Base-by-base conservation (phyloP, 2,329 filamentous ascomycete genomes). In the Ampelomyces quisqualis region DNA sequence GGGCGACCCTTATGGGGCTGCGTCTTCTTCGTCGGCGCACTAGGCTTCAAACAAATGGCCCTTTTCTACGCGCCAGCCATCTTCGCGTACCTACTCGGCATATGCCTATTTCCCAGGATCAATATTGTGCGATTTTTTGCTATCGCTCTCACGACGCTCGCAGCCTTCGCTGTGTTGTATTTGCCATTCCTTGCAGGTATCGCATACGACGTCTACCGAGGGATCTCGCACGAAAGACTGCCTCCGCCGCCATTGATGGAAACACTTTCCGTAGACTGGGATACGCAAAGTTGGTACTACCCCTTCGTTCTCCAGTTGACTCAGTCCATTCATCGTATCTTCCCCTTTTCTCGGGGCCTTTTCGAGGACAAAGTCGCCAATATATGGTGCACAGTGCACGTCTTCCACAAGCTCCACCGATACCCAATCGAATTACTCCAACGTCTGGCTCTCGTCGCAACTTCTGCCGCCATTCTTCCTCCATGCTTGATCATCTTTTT, bases 1-100 rank as follows among this genome's bases (percentile, higher is more conserved):
- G 88, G 88, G 3, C 81, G 90, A 34, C 85, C 85, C 58, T 79
- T 94, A 47, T 96, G 91, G 90, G 82, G 88, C 18, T 90, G 88
- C 48, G 80, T 95, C 44, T 95, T 95, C 73, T 98, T 98, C 57
- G 93, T 98, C 5, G 82, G 81, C 11, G 88, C 91, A 3, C 75
- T 98, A n/a, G 89, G 89, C 5, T 98, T 97, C 77, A 98, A 98
- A 75, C 93, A 98, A 69, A 98, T 98, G 94, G 91, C 91, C 1
- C 77, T 98, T 11, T 98, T 97, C 73, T 98, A 96, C 69, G 90
- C 94, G 3, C 90, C 94, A 10, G 84, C 85, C 14, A 84, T 97
- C 42, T 97, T 97, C 66, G 86, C 89, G 21, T 98, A 90, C 62
- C 81, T 98, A 2, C 75, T 97, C 1, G 93, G 91, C 7, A 82